phyloP scores from a whole-genome alignment of 768 basidiomycete species.

The Pisolithus microcarpus region DNA sequence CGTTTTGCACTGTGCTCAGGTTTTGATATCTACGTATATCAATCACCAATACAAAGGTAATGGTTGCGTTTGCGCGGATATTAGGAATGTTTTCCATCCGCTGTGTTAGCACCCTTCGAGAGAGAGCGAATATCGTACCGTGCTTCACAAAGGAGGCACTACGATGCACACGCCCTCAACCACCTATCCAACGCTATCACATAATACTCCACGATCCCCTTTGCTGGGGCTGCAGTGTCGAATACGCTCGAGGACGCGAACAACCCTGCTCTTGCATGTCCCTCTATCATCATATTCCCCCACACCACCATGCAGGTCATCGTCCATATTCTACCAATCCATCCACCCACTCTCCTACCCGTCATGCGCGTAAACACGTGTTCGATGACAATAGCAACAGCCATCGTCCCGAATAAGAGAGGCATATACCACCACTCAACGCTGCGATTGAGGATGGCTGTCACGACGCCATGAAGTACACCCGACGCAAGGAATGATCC shows the following conservation, averaged over 20 bases:
- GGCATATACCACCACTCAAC: conserved; percentile 36
- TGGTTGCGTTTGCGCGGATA: too few species aligned
- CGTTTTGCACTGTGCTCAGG: too few species aligned
- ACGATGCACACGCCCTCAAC: conserved; percentile 4
- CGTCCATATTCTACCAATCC: conserved; percentile 30
- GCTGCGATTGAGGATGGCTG: conserved; percentile 44
- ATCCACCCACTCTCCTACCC: conserved; percentile 23
- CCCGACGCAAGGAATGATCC: conserved; percentile 54
- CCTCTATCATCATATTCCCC: conserved; percentile 20
- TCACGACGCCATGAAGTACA: conserved; percentile 44
- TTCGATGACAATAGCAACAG: conserved; percentile 45
- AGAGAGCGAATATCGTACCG: too few species aligned
- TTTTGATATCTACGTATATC: too few species aligned
- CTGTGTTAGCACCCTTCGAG: too few species aligned
- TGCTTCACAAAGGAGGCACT: too few species aligned
- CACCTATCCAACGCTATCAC: conserved; percentile 10
- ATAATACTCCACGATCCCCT: conserved; percentile 4
- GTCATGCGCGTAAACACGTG: conserved; percentile 15
- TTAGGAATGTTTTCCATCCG: too few species aligned
- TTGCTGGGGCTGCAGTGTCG: conserved; percentile 4
- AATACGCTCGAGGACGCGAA: conserved; percentile 5
- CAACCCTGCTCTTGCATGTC: conserved; percentile 9
- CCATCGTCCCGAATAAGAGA: conserved; percentile 51
- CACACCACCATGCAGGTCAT: conserved; percentile 21
- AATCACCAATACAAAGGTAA: too few species aligned